Conservation (phyloP, 495 filamentous ascomycete species). For the Penicillium roqueforti region DNA sequence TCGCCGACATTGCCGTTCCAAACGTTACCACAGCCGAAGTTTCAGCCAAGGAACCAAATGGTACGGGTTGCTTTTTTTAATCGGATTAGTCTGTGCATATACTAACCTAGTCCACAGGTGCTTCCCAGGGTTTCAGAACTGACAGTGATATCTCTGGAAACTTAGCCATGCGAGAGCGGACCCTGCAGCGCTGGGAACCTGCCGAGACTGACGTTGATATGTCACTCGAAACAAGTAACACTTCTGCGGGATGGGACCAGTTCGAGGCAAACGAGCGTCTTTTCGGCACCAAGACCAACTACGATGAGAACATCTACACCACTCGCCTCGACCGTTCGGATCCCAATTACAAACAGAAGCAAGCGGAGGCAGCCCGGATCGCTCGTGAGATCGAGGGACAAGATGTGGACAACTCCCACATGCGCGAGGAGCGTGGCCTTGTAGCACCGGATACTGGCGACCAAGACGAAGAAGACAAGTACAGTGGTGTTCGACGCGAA, state of each 20-base stretch:
- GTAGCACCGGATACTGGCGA: slow-evolving; percentile 59
- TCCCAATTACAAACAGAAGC: slow-evolving; percentile 71
- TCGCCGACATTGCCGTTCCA: slow-evolving; percentile 60
- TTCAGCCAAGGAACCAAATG: slow-evolving; percentile 61
- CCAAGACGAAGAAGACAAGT: slow-evolving; percentile 92
- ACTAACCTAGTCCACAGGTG: slow-evolving; percentile 31
- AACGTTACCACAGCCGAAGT: slow-evolving; percentile 50
- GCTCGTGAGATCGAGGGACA: slow-evolving; percentile 84
- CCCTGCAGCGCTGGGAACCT: slow-evolving; percentile 81
- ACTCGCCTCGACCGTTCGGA: slow-evolving; percentile 79
- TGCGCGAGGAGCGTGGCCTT: slow-evolving; percentile 84
- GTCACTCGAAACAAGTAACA: slow-evolving; percentile 58
- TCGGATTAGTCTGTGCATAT: background rate
- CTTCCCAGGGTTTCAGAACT: slow-evolving; percentile 66
- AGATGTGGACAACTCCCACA: slow-evolving; percentile 65
- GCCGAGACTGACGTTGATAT: slow-evolving; percentile 57
- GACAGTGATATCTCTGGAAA: slow-evolving; percentile 84
- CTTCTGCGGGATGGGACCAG: slow-evolving; percentile 74
- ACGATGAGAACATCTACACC: slow-evolving; percentile 93
- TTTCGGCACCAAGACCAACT: slow-evolving; percentile 81
- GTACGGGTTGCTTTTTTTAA: slow-evolving; percentile 35
- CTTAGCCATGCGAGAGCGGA: slow-evolving; percentile 63
- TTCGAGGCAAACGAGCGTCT: slow-evolving; percentile 85
- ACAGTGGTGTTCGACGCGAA: slow-evolving; percentile 83
- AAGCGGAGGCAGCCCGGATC: slow-evolving; percentile 73